A percentile compares a stretch with the other conserved stretches of the same genome.
phyloP scores from a whole-genome alignment of 768 basidiomycete species.

The Tricholoma matsutake region DNA sequence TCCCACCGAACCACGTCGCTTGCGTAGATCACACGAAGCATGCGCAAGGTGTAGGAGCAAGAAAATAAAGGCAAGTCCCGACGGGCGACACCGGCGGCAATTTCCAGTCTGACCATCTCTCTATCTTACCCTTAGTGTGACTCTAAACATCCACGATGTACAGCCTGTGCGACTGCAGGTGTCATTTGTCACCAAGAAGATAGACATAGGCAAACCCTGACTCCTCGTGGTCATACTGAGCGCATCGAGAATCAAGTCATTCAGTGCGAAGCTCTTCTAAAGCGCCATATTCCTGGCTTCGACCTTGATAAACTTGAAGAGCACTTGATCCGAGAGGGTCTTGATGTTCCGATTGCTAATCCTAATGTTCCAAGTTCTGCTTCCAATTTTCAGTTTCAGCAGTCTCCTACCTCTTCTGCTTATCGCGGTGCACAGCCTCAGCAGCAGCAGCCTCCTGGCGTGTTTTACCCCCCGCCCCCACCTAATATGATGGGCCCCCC shows the following conservation, averaged over 20 bases:
- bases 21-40: slow-evolving; percentile 87
- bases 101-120: slow-evolving; percentile 46
- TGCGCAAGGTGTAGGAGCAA: slow-evolving; percentile 92
- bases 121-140: slow-evolving; percentile 60
- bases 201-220: slow-evolving; percentile 82
- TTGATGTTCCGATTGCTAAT: slow-evolving; percentile 43
- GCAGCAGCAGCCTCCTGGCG: slow-evolving; percentile 36
- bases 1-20: slow-evolving; percentile 71
- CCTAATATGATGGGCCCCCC: slow-evolving; percentile 4
- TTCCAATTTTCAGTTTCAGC: slow-evolving; percentile 32
- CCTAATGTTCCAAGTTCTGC: slow-evolving; percentile 12
- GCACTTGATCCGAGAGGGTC: slow-evolving; percentile 60
- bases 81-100: slow-evolving; percentile 80
- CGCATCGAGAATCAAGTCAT: slow-evolving; percentile 76
- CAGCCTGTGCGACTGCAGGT: slow-evolving; percentile 78
- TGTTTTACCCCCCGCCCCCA: slow-evolving; percentile 39
- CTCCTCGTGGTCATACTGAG: slow-evolving; percentile 80
- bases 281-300: slow-evolving; percentile 68
- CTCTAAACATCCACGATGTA: slow-evolving; percentile 85
- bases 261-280: slow-evolving; percentile 77
- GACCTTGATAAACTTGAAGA: slow-evolving; percentile 64
- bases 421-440: slow-evolving; percentile 35
- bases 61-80: slow-evolving; percentile 88
- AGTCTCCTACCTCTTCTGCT: slow-evolving; percentile 19
- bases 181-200: slow-evolving; percentile 85